Evolutionary conservation across 2,329 filamentous ascomycete genomes (phyloP), one percentile per base, ranked within the genome.

Genomic region (Diaporthe destruens): DNA sequence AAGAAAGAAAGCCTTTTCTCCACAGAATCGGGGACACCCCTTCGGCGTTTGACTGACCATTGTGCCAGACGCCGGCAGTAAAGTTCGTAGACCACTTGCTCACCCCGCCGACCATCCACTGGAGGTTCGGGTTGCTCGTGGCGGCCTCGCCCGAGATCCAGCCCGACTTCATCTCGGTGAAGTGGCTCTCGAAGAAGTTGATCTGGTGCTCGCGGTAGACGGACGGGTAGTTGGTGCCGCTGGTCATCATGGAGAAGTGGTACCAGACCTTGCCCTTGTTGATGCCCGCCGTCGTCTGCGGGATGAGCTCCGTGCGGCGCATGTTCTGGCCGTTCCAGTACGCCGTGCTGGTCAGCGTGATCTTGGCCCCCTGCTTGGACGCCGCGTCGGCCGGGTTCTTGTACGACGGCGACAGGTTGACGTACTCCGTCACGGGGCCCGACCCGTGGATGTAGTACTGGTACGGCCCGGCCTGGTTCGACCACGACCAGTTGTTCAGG

Each of bases 361-460:
- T 89, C 79, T 92, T 91, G 76, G 88, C 89, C 23, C 92, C 92
- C 81, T 93, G 88, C 47, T 83, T 86, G 65, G 89, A 90, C 63
- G 84, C 84, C 0, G 83, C 84, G 80, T 93, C 91, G 76, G 87
- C 87, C 0, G 90, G 88, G 81, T 93, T 93, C 83, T 91, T 92
- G 85, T 85, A 91, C 72, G 82, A 80, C 0, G 89, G 80, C 2
- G 86, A 87, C 1, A 93, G 84, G 76, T 89, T 89, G 76, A 93
- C 86, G 81, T 93, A 93, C 77, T 87, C 82, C 29, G 85, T 85
- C 11, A 89, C 85, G 0, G 82, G 67, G 11, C 85, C 87, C 6
- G 84, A 82, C 47, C 92, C 92, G 83, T 94, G 92, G 79, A 93
- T 93, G 83, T 94, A 94, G 85, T 92, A 94, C 81, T 94, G 92